Evolutionary conservation across 768 basidiomycete genomes (phyloP).

Genomic region (Hericium erinaceus): DNA sequence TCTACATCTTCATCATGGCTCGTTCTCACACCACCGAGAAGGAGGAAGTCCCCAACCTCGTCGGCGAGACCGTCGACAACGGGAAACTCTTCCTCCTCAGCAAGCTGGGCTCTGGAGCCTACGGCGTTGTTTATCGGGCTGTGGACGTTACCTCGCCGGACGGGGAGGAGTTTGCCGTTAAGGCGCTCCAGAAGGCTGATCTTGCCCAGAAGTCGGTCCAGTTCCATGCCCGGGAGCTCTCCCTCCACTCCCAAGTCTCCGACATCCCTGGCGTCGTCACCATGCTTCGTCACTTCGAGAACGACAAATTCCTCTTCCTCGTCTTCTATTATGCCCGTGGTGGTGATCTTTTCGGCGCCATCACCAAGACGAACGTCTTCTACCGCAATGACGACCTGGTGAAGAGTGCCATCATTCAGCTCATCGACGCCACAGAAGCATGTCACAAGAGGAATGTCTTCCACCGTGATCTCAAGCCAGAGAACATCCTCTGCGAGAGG

Average conservation of each 20-base stretch:
- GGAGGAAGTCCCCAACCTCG: not conserved
- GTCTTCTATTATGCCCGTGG: conserved; percentile 14
- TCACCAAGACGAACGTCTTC: conserved; percentile 24
- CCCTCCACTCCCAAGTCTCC: conserved; percentile 2
- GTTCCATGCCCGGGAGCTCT: conserved; percentile 1
- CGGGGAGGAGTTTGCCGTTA: not conserved
- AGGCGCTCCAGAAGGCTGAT: not conserved
- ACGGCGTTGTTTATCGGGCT: not conserved
- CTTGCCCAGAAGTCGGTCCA: not conserved
- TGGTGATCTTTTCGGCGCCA: conserved; percentile 37
- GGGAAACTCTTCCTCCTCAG: not conserved
- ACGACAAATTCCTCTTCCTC: conserved; percentile 17
- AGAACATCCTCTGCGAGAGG: conserved; percentile 34
- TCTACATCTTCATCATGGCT: too few species aligned
- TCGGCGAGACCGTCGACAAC: not conserved
- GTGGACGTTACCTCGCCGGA: not conserved
- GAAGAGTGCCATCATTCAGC: conserved; percentile 36
- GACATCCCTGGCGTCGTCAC: conserved; percentile 6
- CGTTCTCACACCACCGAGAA: too few species aligned
- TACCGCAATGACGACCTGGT: conserved; percentile 34
- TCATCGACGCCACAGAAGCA: conserved; percentile 38
- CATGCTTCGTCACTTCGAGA: conserved; percentile 3
- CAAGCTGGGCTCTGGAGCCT: conserved; percentile 1
- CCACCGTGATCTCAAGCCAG: conserved; percentile 47
- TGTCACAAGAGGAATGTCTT: conserved; percentile 37